These are phyloP conservation scores for Corylus americana DNA, from an alignment of 306 rosid species.

Conservation along the genomic window DNA sequence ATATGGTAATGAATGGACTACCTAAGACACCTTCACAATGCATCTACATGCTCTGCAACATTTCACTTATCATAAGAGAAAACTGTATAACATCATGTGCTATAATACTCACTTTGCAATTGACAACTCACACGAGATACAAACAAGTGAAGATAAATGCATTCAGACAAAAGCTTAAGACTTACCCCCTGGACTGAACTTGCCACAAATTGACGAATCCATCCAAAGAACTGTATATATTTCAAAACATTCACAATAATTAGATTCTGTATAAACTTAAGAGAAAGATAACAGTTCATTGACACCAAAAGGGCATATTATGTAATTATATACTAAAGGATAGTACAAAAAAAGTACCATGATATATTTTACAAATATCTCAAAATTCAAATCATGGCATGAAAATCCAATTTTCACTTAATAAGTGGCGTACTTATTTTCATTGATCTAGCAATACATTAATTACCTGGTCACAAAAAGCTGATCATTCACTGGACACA, in stretches of 20 bases:
- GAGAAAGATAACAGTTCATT: background rate
- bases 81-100: background rate
- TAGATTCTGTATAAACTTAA: slow-evolving; percentile 22
- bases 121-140: slow-evolving; percentile 2
- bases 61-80: slow-evolving; percentile 6
- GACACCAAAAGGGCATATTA: background rate
- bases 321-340: background rate
- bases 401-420: slow-evolving; percentile 14
- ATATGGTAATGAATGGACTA: background rate
- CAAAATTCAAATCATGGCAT: background rate
- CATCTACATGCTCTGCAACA: slow-evolving; percentile 4
- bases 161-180: slow-evolving; percentile 14
- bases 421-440: slow-evolving; percentile 9
- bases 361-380: background rate
- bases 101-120: background rate
- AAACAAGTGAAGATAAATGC: background rate
- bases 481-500: slow-evolving; percentile 81
- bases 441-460: slow-evolving; percentile 4
- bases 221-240: slow-evolving; percentile 78
- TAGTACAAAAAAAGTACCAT: background rate
- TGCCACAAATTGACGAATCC: slow-evolving; percentile 81
- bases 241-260: slow-evolving; percentile 31
- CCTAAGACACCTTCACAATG: background rate
- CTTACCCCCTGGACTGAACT: slow-evolving; percentile 63
- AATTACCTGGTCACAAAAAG: slow-evolving; percentile 83